Percentiles rank a stretch among this genome's conserved stretches.
phyloP scores from a whole-genome alignment of 495 filamentous ascomycete species.

The Massariosphaeria phaeospora region DNA sequence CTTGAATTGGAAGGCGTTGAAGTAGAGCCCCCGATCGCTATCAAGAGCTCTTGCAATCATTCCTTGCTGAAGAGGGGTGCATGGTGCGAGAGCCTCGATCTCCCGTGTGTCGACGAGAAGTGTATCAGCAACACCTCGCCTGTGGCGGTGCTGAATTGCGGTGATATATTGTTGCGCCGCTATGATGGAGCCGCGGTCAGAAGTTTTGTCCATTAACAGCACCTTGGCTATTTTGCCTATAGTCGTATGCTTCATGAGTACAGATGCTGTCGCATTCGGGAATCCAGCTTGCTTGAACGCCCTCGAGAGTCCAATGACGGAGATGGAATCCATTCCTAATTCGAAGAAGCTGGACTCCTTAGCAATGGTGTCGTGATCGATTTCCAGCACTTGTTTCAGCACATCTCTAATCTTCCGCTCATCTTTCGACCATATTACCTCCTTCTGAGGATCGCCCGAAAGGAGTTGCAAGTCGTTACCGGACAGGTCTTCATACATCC shows the following conservation, averaged over 20 bases:
- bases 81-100: slow-evolving; percentile 69
- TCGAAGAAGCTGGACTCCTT: slow-evolving; percentile 67
- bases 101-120: slow-evolving; percentile 45
- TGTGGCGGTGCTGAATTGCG: slow-evolving; percentile 54
- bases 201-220: slow-evolving; percentile 32
- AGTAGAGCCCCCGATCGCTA: slow-evolving; percentile 56
- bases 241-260: slow-evolving; percentile 60
- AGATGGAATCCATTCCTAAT: slow-evolving; percentile 77
- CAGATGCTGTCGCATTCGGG: slow-evolving; percentile 52
- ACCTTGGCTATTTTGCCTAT: slow-evolving; percentile 48
- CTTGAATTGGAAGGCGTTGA: slow-evolving; percentile 61
- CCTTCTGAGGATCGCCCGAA: slow-evolving; percentile 35
- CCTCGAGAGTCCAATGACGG: slow-evolving; percentile 58
- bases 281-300: slow-evolving; percentile 47
- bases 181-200: slow-evolving; percentile 38
- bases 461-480: slow-evolving; percentile 54
- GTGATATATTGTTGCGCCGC: slow-evolving; percentile 52
- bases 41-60: slow-evolving; percentile 66
- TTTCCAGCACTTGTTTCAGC: slow-evolving; percentile 47
- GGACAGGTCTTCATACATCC: slow-evolving; percentile 54
- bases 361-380: slow-evolving; percentile 45
- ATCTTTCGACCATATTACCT: slow-evolving; percentile 38
- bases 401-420: slow-evolving; percentile 49
- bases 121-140: slow-evolving; percentile 44
- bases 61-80: slow-evolving; percentile 73